phyloP scores from a whole-genome alignment of 2,329 filamentous ascomycete species.

The Ceratocystis lukuohia region DNA sequence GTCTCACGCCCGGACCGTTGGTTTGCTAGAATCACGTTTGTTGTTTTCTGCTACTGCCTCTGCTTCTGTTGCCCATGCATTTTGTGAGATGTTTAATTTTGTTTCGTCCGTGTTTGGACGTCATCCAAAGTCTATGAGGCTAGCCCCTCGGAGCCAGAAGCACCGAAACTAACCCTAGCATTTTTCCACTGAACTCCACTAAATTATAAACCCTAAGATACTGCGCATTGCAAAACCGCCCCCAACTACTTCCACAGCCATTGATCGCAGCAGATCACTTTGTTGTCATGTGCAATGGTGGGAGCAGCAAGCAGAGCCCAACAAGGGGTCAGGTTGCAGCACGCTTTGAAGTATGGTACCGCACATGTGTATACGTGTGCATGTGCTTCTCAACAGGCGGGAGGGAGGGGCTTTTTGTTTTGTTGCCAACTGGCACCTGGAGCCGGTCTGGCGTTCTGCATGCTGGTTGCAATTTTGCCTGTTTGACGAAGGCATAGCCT shows the following conservation, averaged over 20 bases:
- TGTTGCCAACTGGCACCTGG: neutral
- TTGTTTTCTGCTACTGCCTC: too few relatives aligned
- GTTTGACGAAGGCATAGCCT: neutral
- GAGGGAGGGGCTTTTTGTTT: neutral
- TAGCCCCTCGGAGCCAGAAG: neutral
- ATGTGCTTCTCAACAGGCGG: neutral
- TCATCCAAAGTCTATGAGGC: neutral
- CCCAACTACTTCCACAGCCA: neutral
- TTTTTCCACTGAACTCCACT: too few relatives aligned
- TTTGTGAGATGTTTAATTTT: neutral
- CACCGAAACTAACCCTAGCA: neutral
- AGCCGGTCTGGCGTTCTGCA: neutral
- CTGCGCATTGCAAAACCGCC: neutral
- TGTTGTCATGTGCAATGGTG: neutral
- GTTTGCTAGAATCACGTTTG: neutral
- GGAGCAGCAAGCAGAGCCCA: neutral
- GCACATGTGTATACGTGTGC: neutral
- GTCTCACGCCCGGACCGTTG: neutral
- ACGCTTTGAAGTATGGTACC: neutral
- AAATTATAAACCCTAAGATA: too few relatives aligned
- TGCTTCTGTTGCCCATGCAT: neutral
- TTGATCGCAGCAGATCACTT: neutral
- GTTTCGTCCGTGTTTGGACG: slow-evolving; percentile 3
- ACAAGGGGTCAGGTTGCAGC: neutral
- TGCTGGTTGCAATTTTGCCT: neutral